A percentile compares a stretch with the other conserved stretches of the same genome.
Evolutionary conservation across 73 alveolate species (phyloP).

Genomic region (Tetrahymena elliotti): DNA sequence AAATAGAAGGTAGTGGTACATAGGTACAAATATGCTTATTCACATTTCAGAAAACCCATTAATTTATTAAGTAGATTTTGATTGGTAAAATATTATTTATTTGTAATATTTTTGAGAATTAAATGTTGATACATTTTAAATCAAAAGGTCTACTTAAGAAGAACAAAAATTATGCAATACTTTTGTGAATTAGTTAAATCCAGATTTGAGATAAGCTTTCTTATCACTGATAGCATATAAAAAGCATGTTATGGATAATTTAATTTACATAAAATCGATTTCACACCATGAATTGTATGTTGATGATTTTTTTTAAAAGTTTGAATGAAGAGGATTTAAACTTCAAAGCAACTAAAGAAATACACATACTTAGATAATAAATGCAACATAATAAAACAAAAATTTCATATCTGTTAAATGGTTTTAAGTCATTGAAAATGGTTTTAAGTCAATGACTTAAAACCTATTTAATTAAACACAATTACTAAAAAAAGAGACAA

Average conservation of each 20-base stretch:
- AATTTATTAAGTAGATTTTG: not conserved
- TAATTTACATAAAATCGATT: not conserved
- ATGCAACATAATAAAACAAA: no score
- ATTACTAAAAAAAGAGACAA: not conserved
- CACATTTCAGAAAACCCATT: not conserved
- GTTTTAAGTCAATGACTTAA: not conserved
- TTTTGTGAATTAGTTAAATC: not conserved
- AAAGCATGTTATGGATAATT: not conserved
- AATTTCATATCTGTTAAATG: not conserved
- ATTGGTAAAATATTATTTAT: not conserved
- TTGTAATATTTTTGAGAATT: not conserved
- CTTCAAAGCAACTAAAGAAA: no score
- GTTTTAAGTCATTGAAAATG: not conserved
- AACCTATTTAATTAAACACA: not conserved
- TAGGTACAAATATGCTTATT: not conserved
- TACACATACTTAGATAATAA: no score
- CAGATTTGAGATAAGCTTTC: not conserved
- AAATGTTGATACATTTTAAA: not conserved
- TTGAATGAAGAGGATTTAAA: not conserved
- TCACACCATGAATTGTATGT: not conserved
- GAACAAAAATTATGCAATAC: not conserved
- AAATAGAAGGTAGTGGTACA: not conserved
- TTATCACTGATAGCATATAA: not conserved
- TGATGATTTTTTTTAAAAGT: not conserved
- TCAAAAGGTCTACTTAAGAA: not conserved